phyloP scores from a whole-genome alignment of 768 basidiomycete species.

The Dentipellis sp. region DNA sequence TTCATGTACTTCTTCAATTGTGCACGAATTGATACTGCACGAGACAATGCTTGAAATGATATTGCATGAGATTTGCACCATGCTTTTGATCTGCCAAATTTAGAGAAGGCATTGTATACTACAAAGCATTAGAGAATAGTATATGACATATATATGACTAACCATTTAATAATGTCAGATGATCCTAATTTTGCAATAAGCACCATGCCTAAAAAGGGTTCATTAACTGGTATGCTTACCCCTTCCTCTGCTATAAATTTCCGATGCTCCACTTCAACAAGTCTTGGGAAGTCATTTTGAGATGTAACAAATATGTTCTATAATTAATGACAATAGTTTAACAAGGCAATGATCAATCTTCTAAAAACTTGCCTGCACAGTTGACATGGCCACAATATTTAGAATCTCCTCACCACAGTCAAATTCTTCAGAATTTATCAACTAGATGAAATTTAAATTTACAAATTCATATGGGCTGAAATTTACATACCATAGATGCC shows the following conservation, averaged over 20 bases:
- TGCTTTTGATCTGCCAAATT: conserved; percentile 71
- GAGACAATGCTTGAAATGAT: conserved; percentile 89
- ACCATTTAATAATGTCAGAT: conserved; percentile 92
- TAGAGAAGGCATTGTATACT: conserved; percentile 92
- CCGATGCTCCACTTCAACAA: conserved; percentile 81
- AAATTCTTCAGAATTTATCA: conserved; percentile 79
- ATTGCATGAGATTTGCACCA: conserved; percentile 94
- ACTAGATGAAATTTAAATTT: conserved; percentile 31
- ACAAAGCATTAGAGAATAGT: conserved; percentile 2
- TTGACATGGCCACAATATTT: conserved; percentile 92
- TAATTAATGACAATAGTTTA: neutral
- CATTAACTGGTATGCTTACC: conserved; percentile 33
- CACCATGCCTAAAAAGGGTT: neutral
- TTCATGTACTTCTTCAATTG: conserved; percentile 94
- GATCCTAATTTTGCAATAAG: conserved; percentile 50
- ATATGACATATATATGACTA: conserved; percentile 4
- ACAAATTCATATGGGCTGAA: neutral
- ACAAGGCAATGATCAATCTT: neutral
- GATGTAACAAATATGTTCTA: conserved; percentile 89
- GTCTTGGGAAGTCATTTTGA: conserved; percentile 62
- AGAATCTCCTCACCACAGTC: conserved; percentile 92
- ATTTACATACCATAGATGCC: conserved; percentile 75
- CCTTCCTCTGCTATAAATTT: conserved; percentile 99
- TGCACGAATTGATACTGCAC: conserved; percentile 89
- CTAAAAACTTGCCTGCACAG: conserved; percentile 57